Evolutionary conservation across 1,284 basidiomycete species (phyloP).

Genomic region (Cryptococcus wingfieldii): DNA sequence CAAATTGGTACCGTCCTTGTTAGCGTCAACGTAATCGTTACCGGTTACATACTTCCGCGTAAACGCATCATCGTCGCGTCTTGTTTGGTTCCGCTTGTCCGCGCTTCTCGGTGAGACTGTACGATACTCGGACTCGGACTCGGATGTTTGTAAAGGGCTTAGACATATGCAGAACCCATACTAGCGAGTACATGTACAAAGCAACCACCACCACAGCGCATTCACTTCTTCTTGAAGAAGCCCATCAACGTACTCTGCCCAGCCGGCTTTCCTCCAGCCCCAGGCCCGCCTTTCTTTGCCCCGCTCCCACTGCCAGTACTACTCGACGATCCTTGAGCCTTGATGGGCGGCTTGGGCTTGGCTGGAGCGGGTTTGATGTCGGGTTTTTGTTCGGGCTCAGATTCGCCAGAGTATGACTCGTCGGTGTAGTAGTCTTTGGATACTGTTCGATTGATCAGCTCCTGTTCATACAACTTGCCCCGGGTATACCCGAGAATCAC

Average conservation of each 20-base stretch:
- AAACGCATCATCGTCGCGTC: too few species aligned
- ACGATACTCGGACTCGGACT: too few species aligned
- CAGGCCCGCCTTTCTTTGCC: slow-evolving; percentile 4
- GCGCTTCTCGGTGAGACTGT: too few species aligned
- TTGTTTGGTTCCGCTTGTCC: too few species aligned
- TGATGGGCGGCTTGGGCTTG: slow-evolving; percentile 5
- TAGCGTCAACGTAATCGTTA: too few species aligned
- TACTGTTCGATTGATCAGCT: slow-evolving; percentile 17
- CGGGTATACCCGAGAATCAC: background rate
- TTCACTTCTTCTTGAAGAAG: slow-evolving; percentile 40
- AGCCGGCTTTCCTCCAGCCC: slow-evolving; percentile 1
- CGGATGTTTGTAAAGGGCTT: too few species aligned
- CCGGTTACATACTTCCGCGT: too few species aligned
- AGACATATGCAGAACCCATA: too few species aligned
- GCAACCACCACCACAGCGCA: background rate
- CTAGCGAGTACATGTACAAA: too few species aligned
- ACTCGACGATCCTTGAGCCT: slow-evolving; percentile 7
- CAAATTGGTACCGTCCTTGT: too few species aligned
- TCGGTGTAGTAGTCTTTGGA: slow-evolving; percentile 34
- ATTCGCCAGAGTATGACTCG: slow-evolving; percentile 34
- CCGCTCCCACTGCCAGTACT: slow-evolving; percentile 15
- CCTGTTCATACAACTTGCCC: background rate
- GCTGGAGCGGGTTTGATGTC: slow-evolving; percentile 4
- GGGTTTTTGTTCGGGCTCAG: slow-evolving; percentile 15
- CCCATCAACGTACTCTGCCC: slow-evolving; percentile 35